A percentile compares a stretch with the other conserved stretches of the same genome.
These are phyloP conservation scores for Lactarius sp. DNA, from an alignment of 768 basidiomycete genomes.

Conservation along the genomic window DNA sequence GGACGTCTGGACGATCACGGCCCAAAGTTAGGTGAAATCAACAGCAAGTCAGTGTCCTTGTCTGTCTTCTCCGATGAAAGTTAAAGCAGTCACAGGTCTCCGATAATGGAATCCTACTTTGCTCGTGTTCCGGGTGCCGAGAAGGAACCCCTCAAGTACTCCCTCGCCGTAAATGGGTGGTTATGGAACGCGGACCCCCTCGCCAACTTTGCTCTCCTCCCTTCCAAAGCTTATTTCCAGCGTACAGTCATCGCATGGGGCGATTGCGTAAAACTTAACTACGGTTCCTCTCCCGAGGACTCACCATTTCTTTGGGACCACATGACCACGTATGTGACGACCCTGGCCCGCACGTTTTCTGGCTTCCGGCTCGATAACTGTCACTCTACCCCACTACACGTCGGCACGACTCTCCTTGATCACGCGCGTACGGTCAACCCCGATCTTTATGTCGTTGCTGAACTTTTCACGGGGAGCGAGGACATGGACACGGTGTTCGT, in stretches of 20 bases:
- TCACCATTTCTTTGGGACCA: constrained; percentile 81
- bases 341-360: constrained; percentile 79
- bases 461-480: constrained; percentile 94
- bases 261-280: constrained; percentile 97
- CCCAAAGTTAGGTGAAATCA: constrained; percentile 78
- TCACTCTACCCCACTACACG: constrained; percentile 93
- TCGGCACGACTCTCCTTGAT: constrained; percentile 95
- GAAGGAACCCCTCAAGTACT: constrained; percentile 51
- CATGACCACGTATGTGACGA: constrained; percentile 79
- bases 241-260: constrained; percentile 97
- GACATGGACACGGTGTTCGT: constrained; percentile 92
- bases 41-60: constrained; percentile 50
- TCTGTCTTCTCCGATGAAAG: constrained; percentile 8
- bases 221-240: constrained; percentile 91
- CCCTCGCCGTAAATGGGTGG: constrained; percentile 98
- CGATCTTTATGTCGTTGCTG: constrained; percentile 93
- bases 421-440: constrained; percentile 84
- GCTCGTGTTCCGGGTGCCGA: constrained; percentile 62
- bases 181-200: constrained; percentile 96
- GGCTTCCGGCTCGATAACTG: constrained; percentile 99
- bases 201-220: constrained; percentile 85
- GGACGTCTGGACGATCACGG: constrained; percentile 78
- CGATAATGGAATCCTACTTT: constrained; percentile 90
- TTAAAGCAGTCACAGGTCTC: constrained; percentile 45
- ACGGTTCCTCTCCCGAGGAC: constrained; percentile 51